phyloP scores from a whole-genome alignment of 2,329 filamentous ascomycete species.

The Paecilomyces sp. region DNA sequence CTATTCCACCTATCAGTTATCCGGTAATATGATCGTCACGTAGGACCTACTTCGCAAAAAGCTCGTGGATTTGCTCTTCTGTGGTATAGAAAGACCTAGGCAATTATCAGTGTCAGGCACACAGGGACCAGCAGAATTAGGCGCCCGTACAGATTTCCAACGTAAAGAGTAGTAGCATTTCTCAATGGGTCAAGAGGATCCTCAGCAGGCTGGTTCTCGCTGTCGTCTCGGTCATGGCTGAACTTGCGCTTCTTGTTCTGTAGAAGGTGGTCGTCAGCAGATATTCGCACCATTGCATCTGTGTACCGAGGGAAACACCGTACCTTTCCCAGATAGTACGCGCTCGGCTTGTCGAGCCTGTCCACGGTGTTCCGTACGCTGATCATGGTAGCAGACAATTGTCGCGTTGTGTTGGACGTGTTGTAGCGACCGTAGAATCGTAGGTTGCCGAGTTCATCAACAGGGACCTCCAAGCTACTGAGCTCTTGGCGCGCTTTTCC shows the following conservation, averaged over 20 bases:
- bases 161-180: constrained; percentile 89
- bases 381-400: constrained; percentile 15
- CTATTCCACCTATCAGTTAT: constrained; percentile 25
- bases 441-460: constrained; percentile 4
- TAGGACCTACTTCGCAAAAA: constrained; percentile 68
- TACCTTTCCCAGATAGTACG: constrained; percentile 83
- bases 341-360: constrained; percentile 85
- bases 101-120: constrained; percentile 10
- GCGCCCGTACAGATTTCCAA: constrained; percentile 75
- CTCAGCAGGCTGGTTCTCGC: constrained; percentile 47
- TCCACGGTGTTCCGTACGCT: constrained; percentile 61
- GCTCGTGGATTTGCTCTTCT: constrained; percentile 96
- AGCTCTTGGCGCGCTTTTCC: constrained; percentile 11
- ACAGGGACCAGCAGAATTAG: constrained; percentile 1
- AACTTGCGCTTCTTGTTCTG: constrained; percentile 67
- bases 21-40: neutral
- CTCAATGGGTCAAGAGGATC: constrained; percentile 71
- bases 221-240: constrained; percentile 53
- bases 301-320: constrained; percentile 16
- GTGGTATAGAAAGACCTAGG: constrained; percentile 91
- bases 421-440: neutral
- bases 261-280: constrained; percentile 12
- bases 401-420: neutral
- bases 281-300: constrained; percentile 8
- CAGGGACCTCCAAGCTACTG: constrained; percentile 6